phyloP scores from a whole-genome alignment of 768 basidiomycete genomes.

The Heimioporus sp. region DNA sequence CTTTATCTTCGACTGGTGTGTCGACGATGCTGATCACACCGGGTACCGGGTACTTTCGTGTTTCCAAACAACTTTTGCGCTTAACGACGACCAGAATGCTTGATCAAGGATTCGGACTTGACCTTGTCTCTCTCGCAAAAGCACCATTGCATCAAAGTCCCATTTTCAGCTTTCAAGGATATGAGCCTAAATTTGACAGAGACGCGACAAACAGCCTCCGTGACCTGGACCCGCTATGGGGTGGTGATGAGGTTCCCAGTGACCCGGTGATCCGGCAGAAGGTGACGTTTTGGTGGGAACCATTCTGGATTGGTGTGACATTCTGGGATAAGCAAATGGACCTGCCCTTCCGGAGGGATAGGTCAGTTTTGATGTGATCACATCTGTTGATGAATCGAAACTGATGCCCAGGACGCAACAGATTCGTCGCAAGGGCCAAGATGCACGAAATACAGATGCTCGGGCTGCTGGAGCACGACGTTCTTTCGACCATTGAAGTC shows the following conservation, averaged over 20 bases:
- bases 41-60: constrained; percentile 91
- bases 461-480: constrained; percentile 87
- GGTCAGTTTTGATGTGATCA: constrained; percentile 40
- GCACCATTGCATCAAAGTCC: constrained; percentile 92
- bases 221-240: constrained; percentile 73
- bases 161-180: constrained; percentile 82
- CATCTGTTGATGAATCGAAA: not conserved
- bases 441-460: constrained; percentile 98
- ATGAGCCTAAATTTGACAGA: constrained; percentile 54
- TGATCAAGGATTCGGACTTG: constrained; percentile 88
- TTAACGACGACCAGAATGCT: constrained; percentile 92
- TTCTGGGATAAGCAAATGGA: constrained; percentile 91
- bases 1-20: constrained; percentile 83
- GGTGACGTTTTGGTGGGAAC: constrained; percentile 84
- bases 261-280: constrained; percentile 38
- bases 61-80: constrained; percentile 84
- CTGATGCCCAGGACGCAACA: constrained; percentile 28
- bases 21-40: constrained; percentile 87
- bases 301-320: constrained; percentile 78
- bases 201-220: constrained; percentile 46
- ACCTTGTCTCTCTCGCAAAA: constrained; percentile 86
- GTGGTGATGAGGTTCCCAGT: constrained; percentile 51
- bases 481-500: constrained; percentile 85
- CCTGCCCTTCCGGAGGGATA: constrained; percentile 74
- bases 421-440: constrained; percentile 91